phyloP scores from a whole-genome alignment of 352 stramenopile genomes.

The Phytophthora citricola region DNA sequence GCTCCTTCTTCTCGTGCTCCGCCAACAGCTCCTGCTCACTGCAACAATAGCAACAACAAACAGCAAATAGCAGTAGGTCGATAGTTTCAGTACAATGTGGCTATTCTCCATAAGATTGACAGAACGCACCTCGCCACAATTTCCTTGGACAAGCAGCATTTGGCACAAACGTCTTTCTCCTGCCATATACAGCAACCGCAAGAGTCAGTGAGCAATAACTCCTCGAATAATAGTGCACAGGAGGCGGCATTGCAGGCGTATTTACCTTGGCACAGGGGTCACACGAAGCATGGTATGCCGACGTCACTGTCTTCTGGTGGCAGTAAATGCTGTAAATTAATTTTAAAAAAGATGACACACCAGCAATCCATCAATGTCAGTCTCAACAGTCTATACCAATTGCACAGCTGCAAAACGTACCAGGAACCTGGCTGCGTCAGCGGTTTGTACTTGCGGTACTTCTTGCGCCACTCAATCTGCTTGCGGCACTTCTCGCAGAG shows the following conservation, averaged over 20 bases:
- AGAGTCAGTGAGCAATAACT: conserved; percentile 7
- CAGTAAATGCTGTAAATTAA: conserved; percentile 87
- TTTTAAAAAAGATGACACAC: not conserved
- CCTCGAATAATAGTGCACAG: not conserved
- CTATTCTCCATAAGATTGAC: too few relatives aligned
- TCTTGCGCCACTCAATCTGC: conserved; percentile 99
- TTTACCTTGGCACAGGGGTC: conserved; percentile 85
- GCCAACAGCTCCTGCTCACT: conserved; percentile 61
- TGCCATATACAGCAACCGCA: conserved; percentile 1
- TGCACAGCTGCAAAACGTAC: conserved; percentile 39
- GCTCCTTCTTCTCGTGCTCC: conserved; percentile 53
- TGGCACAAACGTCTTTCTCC: conserved; percentile 89
- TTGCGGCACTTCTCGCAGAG: conserved; percentile 94
- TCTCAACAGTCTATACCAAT: not conserved
- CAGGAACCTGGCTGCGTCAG: conserved; percentile 94
- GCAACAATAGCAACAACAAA: conserved; percentile 12
- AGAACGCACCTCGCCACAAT: conserved; percentile 61
- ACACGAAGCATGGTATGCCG: conserved; percentile 96
- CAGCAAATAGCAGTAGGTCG: not conserved
- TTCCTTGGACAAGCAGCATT: conserved; percentile 86
- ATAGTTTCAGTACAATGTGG: too few relatives aligned
- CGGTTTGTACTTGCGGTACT: conserved; percentile 99
- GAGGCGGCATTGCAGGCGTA: not conserved
- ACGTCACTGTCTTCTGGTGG: conserved; percentile 90
- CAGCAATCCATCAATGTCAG: conserved; percentile 2